phyloP scores from a whole-genome alignment of 352 stramenopile genomes.

The Pythium rhizo-oryzae region DNA sequence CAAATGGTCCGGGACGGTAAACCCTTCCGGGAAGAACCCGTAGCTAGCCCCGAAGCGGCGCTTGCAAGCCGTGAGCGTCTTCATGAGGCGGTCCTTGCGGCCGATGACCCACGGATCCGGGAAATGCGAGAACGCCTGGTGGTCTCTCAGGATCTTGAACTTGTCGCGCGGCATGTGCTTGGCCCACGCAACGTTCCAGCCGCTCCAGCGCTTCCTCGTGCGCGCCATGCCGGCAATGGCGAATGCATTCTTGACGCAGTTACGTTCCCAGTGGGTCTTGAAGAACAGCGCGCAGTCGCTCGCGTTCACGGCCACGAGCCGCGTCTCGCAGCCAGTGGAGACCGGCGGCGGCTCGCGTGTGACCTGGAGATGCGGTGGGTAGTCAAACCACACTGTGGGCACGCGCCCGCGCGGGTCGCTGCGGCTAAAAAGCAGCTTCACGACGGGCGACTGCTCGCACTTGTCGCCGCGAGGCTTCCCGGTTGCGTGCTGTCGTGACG shows the following conservation, averaged over 20 bases:
- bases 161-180: slow-evolving; percentile 71
- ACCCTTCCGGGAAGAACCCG: slow-evolving; percentile 86
- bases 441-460: slow-evolving; percentile 34
- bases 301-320: slow-evolving; percentile 45
- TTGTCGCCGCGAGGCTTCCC: slow-evolving; percentile 38
- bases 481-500: slow-evolving; percentile 27
- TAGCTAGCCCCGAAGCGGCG: slow-evolving; percentile 65
- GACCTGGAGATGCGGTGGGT: slow-evolving; percentile 69
- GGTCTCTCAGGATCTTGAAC: slow-evolving; percentile 49
- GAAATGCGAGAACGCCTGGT: slow-evolving; percentile 91
- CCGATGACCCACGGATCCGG: slow-evolving; percentile 90
- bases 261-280: slow-evolving; percentile 91
- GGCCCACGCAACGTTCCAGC: slow-evolving; percentile 65
- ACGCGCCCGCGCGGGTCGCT: slow-evolving; percentile 42
- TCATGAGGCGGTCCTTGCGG: slow-evolving; percentile 88
- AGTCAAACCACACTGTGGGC: slow-evolving; percentile 90
- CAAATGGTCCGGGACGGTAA: slow-evolving; percentile 76
- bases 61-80: slow-evolving; percentile 64
- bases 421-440: slow-evolving; percentile 65
- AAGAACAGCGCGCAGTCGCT: slow-evolving; percentile 57
- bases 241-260: slow-evolving; percentile 93
- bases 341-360: slow-evolving; percentile 33
- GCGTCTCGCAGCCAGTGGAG: slow-evolving; percentile 5
- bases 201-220: slow-evolving; percentile 57
- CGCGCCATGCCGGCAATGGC: slow-evolving; percentile 68